These are phyloP conservation scores for Neofusicoccum sp. DNA, from an alignment of 2,329 filamentous ascomycete species.

Conservation along the genomic window DNA sequence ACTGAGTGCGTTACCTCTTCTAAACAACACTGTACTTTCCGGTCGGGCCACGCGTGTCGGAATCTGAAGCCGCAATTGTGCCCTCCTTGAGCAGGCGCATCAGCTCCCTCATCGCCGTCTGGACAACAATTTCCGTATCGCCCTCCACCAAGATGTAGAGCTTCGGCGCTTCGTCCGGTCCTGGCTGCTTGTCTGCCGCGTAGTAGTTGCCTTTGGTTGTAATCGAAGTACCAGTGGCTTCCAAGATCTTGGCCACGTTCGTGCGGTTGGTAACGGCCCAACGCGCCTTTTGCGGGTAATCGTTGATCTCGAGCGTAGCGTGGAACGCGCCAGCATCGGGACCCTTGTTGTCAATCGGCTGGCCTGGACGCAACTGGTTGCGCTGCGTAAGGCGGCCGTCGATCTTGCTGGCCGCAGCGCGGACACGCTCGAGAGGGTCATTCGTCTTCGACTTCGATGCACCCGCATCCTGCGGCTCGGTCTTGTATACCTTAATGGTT, in stretches of 20 bases:
- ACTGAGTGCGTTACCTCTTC: slow-evolving; percentile 6
- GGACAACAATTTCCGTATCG: slow-evolving; percentile 90
- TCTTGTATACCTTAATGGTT: slow-evolving; percentile 74
- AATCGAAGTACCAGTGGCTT: slow-evolving; percentile 91
- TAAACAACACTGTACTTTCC: slow-evolving; percentile 72
- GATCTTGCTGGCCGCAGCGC: slow-evolving; percentile 88
- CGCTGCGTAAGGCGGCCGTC: slow-evolving; percentile 87
- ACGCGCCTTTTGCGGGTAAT: slow-evolving; percentile 96
- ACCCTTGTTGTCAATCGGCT: slow-evolving; percentile 97
- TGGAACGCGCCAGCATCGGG: slow-evolving; percentile 97
- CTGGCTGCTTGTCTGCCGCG: slow-evolving; percentile 76
- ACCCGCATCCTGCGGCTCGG: slow-evolving; percentile 57
- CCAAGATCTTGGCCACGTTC: slow-evolving; percentile 97
- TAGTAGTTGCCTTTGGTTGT: slow-evolving; percentile 97
- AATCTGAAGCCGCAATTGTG: slow-evolving; percentile 84
- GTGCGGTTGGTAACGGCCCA: slow-evolving; percentile 99
- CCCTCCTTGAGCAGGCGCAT: slow-evolving; percentile 87
- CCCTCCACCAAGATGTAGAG: slow-evolving; percentile 97
- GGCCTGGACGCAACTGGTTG: slow-evolving; percentile 85
- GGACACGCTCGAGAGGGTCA: slow-evolving; percentile 72
- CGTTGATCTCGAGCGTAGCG: slow-evolving; percentile 97
- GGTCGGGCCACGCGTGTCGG: slow-evolving; percentile 77
- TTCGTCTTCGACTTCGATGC: slow-evolving; percentile 61
- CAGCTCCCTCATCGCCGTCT: slow-evolving; percentile 86
- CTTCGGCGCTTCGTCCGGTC: slow-evolving; percentile 76